Percentiles rank a stretch among this genome's conserved stretches.
These are phyloP conservation scores for Cyberlindnera maclurae DNA, from an alignment of 805 yeast genomes.

Conservation along the genomic window DNA sequence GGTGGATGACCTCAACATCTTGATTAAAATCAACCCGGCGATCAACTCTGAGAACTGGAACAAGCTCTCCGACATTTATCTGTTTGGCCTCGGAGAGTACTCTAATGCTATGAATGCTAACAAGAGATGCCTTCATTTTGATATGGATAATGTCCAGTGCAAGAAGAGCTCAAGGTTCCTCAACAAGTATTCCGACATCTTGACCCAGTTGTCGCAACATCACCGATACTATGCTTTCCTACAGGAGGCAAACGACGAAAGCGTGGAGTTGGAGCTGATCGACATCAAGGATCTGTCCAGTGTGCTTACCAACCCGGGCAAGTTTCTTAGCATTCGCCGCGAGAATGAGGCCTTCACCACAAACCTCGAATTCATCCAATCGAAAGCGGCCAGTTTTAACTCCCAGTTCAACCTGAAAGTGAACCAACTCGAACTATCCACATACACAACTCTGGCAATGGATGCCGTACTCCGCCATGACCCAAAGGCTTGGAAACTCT, in stretches of 20 bases:
- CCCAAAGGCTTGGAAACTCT: slow-evolving; percentile 20
- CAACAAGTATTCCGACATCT: slow-evolving; percentile 32
- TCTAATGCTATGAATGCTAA: slow-evolving; percentile 44
- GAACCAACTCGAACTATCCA: slow-evolving; percentile 23
- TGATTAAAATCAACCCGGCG: slow-evolving; percentile 21
- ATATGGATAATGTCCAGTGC: slow-evolving; percentile 65
- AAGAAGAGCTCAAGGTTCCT: slow-evolving; percentile 47
- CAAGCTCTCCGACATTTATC: slow-evolving; percentile 31
- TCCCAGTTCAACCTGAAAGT: slow-evolving; percentile 9
- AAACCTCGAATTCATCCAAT: slow-evolving; percentile 16
- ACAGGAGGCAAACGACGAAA: slow-evolving; percentile 28
- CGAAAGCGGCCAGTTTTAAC: slow-evolving; percentile 15
- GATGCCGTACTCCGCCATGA: slow-evolving; percentile 27
- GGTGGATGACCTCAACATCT: slow-evolving; percentile 22
- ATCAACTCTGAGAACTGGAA: slow-evolving; percentile 24
- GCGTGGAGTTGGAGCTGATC: slow-evolving; percentile 36
- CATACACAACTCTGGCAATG: slow-evolving; percentile 36
- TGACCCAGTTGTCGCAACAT: slow-evolving; percentile 30
- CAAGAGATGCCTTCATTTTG: slow-evolving; percentile 66
- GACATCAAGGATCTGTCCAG: slow-evolving; percentile 33
- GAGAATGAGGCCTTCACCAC: slow-evolving; percentile 15
- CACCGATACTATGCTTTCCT: slow-evolving; percentile 39
- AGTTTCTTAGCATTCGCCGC: slow-evolving; percentile 18
- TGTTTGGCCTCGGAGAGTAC: slow-evolving; percentile 46
- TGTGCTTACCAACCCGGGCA: slow-evolving; percentile 24